Base-by-base conservation (phyloP, 257 asterid species). In the Przewalskia tangutica region DNA sequence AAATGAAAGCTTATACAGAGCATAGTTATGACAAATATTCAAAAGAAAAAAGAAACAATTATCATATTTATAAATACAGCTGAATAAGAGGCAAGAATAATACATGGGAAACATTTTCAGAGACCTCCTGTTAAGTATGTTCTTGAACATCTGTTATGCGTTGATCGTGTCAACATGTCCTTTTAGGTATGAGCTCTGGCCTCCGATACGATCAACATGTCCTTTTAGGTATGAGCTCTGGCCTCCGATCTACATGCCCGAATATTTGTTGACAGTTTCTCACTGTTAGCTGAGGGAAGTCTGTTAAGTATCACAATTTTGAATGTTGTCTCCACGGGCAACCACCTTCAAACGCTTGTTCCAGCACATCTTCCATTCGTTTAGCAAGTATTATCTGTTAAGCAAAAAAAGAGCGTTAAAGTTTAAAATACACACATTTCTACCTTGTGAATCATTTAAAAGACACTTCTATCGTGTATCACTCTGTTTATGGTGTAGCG, bases 331-430 rank as follows among this genome's bases (percentile, higher is more conserved):
- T 90, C 98, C 95, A 90, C 34, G 99, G 99, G 84, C 94, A 94
- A 58, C 99, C 99, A 32, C 98, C 98, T 86, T 94, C 98, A 79
- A 96, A 96, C 13, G 99, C 99, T 14, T 94, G 98, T 36, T 94
- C 98, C 82, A 96, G 85, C 84, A 96, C 99, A 68, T 96, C 99
- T 92, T 96, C 99, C 97, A 96, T 88, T 83, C 97, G 89, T 89
- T 89, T 94, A 34, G 98, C 99, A 48, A 86, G 85, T 79, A 96
- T 53, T 79, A 96, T 93, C 99, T 96, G 89, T 85, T 71, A 42
- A 75, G 62, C 62, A 50, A 13, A 73, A 73, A 73, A 6, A 23
- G 20, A 46, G 48, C 0, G 40, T 67, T 67, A 42, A 13, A 23
- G 16, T 46, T 70, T 42, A 44, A 40, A 4, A 68, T 11, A 68